phyloP scores from a whole-genome alignment of 352 stramenopile species.

The Globisporangium canariense region DNA sequence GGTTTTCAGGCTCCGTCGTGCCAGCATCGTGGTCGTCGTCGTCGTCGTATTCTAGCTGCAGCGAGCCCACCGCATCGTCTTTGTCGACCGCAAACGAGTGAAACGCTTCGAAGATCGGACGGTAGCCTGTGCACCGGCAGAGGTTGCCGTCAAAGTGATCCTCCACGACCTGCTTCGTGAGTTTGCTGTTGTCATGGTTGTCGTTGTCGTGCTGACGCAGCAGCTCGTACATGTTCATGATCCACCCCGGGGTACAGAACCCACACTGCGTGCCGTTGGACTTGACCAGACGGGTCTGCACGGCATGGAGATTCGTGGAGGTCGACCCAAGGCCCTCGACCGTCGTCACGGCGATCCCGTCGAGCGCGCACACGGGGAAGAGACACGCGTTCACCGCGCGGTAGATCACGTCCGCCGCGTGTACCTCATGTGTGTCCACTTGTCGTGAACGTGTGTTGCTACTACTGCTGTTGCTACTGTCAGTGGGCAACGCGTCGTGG shows the following conservation, averaged over 20 bases:
- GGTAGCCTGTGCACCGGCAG: slow-evolving; percentile 92
- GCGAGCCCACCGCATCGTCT: neutral
- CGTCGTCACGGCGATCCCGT: slow-evolving; percentile 81
- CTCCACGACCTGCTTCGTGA: slow-evolving; percentile 85
- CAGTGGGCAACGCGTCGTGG: neutral
- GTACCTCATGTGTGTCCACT: neutral
- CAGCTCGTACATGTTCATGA: slow-evolving; percentile 82
- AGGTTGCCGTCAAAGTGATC: slow-evolving; percentile 95
- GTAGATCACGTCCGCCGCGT: slow-evolving; percentile 18
- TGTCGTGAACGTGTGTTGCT: neutral
- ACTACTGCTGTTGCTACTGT: neutral
- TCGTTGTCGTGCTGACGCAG: slow-evolving; percentile 61
- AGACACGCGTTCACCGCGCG: slow-evolving; percentile 88
- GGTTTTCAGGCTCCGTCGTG: neutral
- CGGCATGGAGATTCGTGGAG: slow-evolving; percentile 51
- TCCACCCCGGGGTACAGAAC: slow-evolving; percentile 87
- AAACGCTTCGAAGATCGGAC: slow-evolving; percentile 53
- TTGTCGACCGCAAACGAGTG: slow-evolving; percentile 14
- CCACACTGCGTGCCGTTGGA: slow-evolving; percentile 94
- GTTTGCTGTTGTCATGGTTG: slow-evolving; percentile 23
- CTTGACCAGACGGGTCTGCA: slow-evolving; percentile 88
- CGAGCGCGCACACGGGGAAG: slow-evolving; percentile 74
- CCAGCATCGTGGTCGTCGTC: neutral
- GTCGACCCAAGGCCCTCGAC: slow-evolving; percentile 71
- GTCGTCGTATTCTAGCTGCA: slow-evolving; percentile 11